Conservation (phyloP, 106 monocot genomes). For the Allium cepa region DNA sequence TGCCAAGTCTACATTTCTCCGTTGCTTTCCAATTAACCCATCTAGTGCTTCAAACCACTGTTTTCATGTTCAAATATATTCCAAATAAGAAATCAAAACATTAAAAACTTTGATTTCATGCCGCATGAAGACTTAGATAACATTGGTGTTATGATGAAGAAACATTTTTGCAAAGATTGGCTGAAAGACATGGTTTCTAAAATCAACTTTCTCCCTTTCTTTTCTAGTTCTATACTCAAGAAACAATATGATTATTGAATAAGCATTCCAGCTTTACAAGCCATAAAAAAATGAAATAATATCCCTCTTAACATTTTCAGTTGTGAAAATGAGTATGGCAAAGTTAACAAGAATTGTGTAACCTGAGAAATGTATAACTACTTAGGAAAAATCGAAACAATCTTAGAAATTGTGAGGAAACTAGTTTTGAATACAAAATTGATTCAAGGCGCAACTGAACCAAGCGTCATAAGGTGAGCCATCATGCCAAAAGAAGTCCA, state of each 20-base stretch:
- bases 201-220: too few relatives aligned
- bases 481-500: slow-evolving; percentile 59
- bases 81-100: too few relatives aligned
- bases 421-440: too few relatives aligned
- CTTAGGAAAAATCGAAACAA: neutral
- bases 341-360: slow-evolving; percentile 67
- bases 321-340: too few relatives aligned
- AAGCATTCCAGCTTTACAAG: slow-evolving; percentile 69
- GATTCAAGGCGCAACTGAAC: slow-evolving; percentile 81
- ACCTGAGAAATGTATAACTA: slow-evolving; percentile 33
- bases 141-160: too few relatives aligned
- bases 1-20: slow-evolving; percentile 66
- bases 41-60: slow-evolving; percentile 81
- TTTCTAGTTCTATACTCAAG: slow-evolving; percentile 70
- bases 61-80: too few relatives aligned
- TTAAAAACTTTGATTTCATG: neutral
- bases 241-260: slow-evolving; percentile 63
- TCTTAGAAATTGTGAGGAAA: neutral
- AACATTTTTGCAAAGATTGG: too few relatives aligned
- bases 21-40: slow-evolving; percentile 65
- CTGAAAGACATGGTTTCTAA: slow-evolving; percentile 73
- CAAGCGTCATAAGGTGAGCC: slow-evolving; percentile 76
- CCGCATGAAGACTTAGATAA: neutral
- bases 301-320: slow-evolving; percentile 62
- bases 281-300: slow-evolving; percentile 61